These are phyloP conservation scores for Fusarium vanettenii DNA, from an alignment of 2,329 filamentous ascomycete species.

Conservation along the genomic window DNA sequence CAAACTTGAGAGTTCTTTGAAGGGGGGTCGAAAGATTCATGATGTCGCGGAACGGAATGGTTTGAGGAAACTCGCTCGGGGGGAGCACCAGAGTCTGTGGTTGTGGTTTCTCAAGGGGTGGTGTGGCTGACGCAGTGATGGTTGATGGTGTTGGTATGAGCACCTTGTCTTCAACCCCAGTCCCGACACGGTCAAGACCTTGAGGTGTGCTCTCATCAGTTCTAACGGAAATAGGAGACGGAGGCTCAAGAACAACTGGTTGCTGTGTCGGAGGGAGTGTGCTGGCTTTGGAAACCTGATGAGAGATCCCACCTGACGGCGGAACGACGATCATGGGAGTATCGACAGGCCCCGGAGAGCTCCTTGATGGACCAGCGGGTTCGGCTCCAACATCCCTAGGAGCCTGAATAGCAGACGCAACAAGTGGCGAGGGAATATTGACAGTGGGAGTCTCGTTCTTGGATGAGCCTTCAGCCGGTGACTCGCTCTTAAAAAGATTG, in stretches of 20 bases:
- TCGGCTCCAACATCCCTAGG: conserved; percentile 23
- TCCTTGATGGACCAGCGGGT: conserved; percentile 19
- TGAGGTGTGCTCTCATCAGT: conserved; percentile 46
- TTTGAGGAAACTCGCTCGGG: conserved; percentile 38
- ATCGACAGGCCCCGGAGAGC: conserved; percentile 21
- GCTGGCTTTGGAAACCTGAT: conserved; percentile 41
- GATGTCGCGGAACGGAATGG: conserved; percentile 80
- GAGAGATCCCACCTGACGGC: conserved; percentile 34
- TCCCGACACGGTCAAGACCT: conserved; percentile 46
- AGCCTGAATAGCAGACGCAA: conserved; percentile 21
- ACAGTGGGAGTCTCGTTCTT: conserved; percentile 11
- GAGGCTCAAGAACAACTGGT: conserved; percentile 49
- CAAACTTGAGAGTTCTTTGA: conserved; percentile 80
- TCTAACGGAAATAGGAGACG: conserved; percentile 57
- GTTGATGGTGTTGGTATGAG: conserved; percentile 50
- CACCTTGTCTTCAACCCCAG: conserved; percentile 59
- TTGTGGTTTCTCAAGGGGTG: conserved; percentile 47
- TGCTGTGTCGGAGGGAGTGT: conserved; percentile 34
- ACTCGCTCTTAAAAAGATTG: conserved; percentile 24
- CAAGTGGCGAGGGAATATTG: conserved; percentile 21
- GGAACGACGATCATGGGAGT: conserved; percentile 37
- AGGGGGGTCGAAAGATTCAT: conserved; percentile 72
- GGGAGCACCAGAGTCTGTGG: conserved; percentile 30
- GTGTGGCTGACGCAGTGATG: conserved; percentile 49
- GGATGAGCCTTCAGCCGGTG: conserved; percentile 8